phyloP scores from a whole-genome alignment of 2,329 filamentous ascomycete species.

The Thielaviopsis ethacetica region DNA sequence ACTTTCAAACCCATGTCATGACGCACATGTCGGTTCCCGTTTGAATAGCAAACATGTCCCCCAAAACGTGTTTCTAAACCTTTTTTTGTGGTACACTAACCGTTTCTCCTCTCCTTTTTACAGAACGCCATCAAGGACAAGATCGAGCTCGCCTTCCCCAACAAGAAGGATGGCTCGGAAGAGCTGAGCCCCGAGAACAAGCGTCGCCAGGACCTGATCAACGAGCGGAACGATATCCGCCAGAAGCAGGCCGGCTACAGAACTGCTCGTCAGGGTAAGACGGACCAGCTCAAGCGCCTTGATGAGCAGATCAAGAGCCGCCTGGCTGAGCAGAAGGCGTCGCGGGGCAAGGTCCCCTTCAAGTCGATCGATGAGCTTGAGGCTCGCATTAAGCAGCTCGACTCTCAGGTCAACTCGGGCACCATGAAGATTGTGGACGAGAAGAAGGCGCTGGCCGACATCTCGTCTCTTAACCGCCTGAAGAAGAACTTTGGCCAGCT shows the following conservation, averaged over 20 bases:
- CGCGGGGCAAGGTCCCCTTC: conserved; percentile 64
- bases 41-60: conserved; percentile 1
- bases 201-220: conserved; percentile 70
- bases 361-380: conserved; percentile 83
- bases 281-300: conserved; percentile 83
- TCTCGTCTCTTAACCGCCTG: conserved; percentile 68
- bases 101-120: not conserved
- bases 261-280: conserved; percentile 56
- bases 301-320: conserved; percentile 78
- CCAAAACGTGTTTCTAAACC: not conserved
- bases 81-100: not conserved
- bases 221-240: conserved; percentile 69
- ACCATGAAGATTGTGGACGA: conserved; percentile 94
- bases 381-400: conserved; percentile 60
- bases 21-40: conserved; percentile 7
- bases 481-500: conserved; percentile 83
- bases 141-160: conserved; percentile 66
- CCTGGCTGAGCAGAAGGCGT: conserved; percentile 72
- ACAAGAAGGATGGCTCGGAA: conserved; percentile 59
- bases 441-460: conserved; percentile 78
- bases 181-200: conserved; percentile 51
- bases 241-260: conserved; percentile 81
- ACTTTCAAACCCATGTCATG: not conserved
- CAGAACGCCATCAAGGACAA: conserved; percentile 80
- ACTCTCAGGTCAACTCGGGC: conserved; percentile 74